Percentiles rank a stretch among this genome's conserved stretches.
Conservation (phyloP, 257 asterid genomes). For the Perilla frutescens region DNA sequence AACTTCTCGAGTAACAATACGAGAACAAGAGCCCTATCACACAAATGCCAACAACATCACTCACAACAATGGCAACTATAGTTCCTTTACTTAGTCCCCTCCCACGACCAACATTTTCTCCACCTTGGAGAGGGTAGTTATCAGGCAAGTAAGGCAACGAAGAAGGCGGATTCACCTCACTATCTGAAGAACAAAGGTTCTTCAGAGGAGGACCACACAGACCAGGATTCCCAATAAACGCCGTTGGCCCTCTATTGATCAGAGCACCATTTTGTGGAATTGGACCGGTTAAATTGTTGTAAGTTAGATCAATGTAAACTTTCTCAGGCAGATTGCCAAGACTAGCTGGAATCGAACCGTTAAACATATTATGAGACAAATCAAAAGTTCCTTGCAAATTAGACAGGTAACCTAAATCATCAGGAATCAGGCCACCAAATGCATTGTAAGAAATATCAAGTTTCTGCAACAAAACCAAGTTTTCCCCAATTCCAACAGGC, state of each 20-base stretch:
- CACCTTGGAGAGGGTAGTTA: constrained; percentile 49
- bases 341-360: constrained; percentile 74
- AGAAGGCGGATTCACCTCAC: constrained; percentile 53
- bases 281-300: constrained; percentile 76
- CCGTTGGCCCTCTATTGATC: constrained; percentile 90
- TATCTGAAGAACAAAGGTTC: constrained; percentile 60
- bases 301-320: constrained; percentile 84
- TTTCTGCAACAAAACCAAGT: constrained; percentile 60
- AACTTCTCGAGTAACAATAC: constrained; percentile 67
- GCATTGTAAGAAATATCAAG: constrained; percentile 71
- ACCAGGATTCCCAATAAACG: constrained; percentile 81
- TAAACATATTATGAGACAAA: constrained; percentile 76
- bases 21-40: constrained; percentile 76
- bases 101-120: constrained; percentile 28
- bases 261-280: constrained; percentile 95
- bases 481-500: constrained; percentile 68
- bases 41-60: constrained; percentile 83
- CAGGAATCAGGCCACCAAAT: constrained; percentile 68
- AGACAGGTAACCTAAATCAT: constrained; percentile 67
- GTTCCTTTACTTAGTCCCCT: constrained; percentile 63
- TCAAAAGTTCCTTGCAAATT: constrained; percentile 77
- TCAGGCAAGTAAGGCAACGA: constrained; percentile 67
- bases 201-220: constrained; percentile 95
- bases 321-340: constrained; percentile 90
- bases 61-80: constrained; percentile 60